Evolutionary conservation across 2,329 filamentous ascomycete species (phyloP), one percentile per base, ranked within the genome.

Genomic region (Cladophialophora immunda): DNA sequence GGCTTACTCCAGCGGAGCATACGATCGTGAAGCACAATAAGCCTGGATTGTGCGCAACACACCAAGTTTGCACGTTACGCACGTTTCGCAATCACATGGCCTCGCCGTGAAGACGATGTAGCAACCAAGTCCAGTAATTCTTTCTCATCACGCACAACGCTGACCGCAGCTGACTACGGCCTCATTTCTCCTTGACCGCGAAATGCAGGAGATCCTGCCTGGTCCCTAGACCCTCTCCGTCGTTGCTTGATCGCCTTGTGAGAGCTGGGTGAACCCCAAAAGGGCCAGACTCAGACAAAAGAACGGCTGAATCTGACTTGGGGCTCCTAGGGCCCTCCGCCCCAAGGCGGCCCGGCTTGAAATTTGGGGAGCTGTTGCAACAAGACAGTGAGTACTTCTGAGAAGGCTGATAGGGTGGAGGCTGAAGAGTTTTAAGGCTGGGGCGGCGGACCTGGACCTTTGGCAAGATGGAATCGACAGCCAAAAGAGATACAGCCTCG

Each of bases 401-500:
- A 47, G 9, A 15, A 50, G 25, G 55, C 9, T 38, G n/a, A 11
- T 38, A 1, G 32, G 38, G 54, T 38, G 58, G 41, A 32, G 52
- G 27, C 41, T 17, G 47, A 27, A 27, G 38, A 22, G 22, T 13
- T 29, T 17, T 25, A 34, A 47, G n/a, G n/a, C 41, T 53, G 58
- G 27, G 47, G 22, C 38, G 29, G 36, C 57, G 29, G 36, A 32
- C 0, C 45, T 34, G 41, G 22, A 53, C 41, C 47, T 47, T 53
- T 52, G 29, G 32, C 32, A 60, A 36, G 6, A 68, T 68, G 67
- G 63, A 66, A 19, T n/a, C 59, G 6, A 32, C 59, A n/a, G 17
- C 64, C 30, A 64, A 63, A 45, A 55, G 64, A 55, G 63, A 68
- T 8, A 54, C 53, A 29, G 13, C 59, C 56, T 19, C 55, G 52